A percentile compares a stretch with the other conserved stretches of the same genome.
phyloP scores from a whole-genome alignment of 371 early-diverging fungal genomes.

The Lichtheimia hyalospora region DNA sequence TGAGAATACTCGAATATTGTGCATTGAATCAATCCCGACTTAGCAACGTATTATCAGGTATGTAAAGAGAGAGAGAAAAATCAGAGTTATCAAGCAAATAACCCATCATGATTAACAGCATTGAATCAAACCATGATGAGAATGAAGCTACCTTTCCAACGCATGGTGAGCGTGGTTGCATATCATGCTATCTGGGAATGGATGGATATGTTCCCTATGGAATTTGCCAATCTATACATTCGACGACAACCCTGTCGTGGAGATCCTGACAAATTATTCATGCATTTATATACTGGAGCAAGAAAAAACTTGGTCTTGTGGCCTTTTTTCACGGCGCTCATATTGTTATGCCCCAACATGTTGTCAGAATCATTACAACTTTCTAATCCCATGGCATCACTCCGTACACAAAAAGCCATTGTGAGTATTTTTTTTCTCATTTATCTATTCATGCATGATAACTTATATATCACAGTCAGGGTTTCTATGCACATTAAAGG shows the following conservation, averaged over 20 bases:
- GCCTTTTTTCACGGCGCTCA: conserved; percentile 78
- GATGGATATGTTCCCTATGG: conserved; percentile 76
- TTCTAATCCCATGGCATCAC: neutral
- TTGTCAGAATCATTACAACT: neutral
- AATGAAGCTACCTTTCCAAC: conserved; percentile 62
- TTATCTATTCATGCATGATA: no score
- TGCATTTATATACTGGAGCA: conserved; percentile 51
- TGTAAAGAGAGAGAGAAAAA: no score
- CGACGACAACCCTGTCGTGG: conserved; percentile 66
- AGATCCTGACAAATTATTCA: conserved; percentile 71
- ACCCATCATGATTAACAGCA: neutral
- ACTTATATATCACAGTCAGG: neutral
- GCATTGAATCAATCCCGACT: conserved; percentile 65
- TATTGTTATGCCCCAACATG: conserved; percentile 68
- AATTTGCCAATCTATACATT: conserved; percentile 64
- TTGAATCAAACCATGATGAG: neutral
- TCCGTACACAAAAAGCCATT: neutral
- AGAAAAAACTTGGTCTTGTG: conserved; percentile 67
- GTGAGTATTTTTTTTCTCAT: neutral
- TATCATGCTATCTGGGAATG: conserved; percentile 83
- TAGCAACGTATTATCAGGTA: conserved; percentile 56
- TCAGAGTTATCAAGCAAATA: no score
- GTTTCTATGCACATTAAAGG: neutral
- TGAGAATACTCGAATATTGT: conserved; percentile 69
- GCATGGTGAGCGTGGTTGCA: conserved; percentile 59